Conservation (phyloP, 2,329 filamentous ascomycete genomes). For the Venturia aucupariae region DNA sequence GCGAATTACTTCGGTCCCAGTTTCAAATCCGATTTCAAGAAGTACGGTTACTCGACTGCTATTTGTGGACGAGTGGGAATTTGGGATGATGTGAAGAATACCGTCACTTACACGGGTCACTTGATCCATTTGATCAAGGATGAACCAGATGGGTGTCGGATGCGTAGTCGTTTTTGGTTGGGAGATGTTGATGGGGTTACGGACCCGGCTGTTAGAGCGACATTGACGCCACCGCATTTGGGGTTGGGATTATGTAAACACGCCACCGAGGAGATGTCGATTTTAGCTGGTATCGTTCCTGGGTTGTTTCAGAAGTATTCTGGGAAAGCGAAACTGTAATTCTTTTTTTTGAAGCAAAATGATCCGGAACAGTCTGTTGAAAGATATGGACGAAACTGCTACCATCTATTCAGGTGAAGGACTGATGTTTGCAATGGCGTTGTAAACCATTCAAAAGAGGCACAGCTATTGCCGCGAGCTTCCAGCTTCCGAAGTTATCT, state of each 20-base stretch:
- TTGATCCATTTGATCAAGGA: conserved; percentile 18
- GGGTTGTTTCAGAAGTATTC: conserved; percentile 3
- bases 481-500: neutral
- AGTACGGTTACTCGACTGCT: conserved; percentile 11
- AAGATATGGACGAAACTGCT: no score
- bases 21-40: conserved; percentile 13
- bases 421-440: no score
- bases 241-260: conserved; percentile 12
- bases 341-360: no score
- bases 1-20: conserved; percentile 11
- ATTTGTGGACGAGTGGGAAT: conserved; percentile 12
- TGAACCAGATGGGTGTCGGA: conserved; percentile 15
- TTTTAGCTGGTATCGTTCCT: conserved; percentile 10
- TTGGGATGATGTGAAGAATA: conserved; percentile 14
- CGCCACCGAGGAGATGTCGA: conserved; percentile 14
- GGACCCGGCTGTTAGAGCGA: neutral
- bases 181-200: conserved; percentile 15
- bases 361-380: no score
- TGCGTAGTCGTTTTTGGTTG: conserved; percentile 17
- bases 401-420: no score
- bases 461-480: neutral
- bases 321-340: neutral
- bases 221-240: neutral
- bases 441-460: no score
- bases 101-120: conserved; percentile 15